Evolutionary conservation across 1,284 basidiomycete genomes (phyloP).

Genomic region (Tilletiaria anomala): DNA sequence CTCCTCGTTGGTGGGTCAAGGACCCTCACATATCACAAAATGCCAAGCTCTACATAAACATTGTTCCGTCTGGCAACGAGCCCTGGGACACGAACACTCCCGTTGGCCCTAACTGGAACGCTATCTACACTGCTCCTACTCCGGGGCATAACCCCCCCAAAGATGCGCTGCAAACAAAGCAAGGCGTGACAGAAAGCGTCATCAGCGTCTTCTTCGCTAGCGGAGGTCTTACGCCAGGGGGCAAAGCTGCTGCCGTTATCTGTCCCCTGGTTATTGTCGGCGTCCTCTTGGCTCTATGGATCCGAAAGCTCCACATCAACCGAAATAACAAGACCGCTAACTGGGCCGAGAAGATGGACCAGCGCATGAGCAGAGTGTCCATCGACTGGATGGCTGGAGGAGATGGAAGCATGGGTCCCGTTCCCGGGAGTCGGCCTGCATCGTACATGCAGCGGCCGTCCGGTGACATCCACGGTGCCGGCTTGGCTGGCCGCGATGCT

Average conservation of each 20-base stretch:
- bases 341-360: constrained; percentile 36
- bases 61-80: constrained; percentile 33
- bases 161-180: constrained; percentile 10
- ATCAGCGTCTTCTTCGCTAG: constrained; percentile 23
- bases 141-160: constrained; percentile 13
- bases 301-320: constrained; percentile 35
- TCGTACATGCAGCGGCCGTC: constrained; percentile 10
- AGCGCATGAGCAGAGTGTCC: constrained; percentile 35
- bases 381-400: constrained; percentile 30
- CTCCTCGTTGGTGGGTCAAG: not conserved
- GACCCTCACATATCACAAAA: not conserved
- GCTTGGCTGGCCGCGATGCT: not conserved
- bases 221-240: constrained; percentile 21
- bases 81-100: constrained; percentile 35
- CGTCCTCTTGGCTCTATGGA: constrained; percentile 16
- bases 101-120: constrained; percentile 28
- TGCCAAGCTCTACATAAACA: constrained; percentile 30
- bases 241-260: constrained; percentile 33
- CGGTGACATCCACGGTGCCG: not conserved
- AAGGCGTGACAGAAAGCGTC: constrained; percentile 4
- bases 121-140: constrained; percentile 20
- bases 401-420: constrained; percentile 23
- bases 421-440: constrained; percentile 25
- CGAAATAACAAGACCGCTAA: constrained; percentile 34
- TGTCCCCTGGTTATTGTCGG: constrained; percentile 25